phyloP scores from a whole-genome alignment of 176 grass and related monocot genomes.

The Secale cereale region DNA sequence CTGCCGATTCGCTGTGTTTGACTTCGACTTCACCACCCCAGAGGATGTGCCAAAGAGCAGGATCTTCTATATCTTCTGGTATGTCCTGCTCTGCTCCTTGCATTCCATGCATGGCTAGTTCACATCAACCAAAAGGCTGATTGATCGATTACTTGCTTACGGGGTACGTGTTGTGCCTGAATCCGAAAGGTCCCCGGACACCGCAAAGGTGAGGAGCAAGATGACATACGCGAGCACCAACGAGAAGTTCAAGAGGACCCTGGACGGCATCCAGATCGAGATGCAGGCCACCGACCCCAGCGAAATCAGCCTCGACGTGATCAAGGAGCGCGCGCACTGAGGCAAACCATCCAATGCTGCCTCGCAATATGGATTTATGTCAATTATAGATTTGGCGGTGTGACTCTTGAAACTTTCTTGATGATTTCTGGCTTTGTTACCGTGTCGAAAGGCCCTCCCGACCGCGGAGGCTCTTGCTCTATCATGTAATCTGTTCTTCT shows the following conservation, averaged over 20 bases:
- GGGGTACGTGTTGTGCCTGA: not conserved
- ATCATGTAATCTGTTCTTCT: slow-evolving; percentile 32
- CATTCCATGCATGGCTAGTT: not conserved
- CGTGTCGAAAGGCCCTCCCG: slow-evolving; percentile 32
- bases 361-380: slow-evolving; percentile 38
- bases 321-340: slow-evolving; percentile 57
- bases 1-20: slow-evolving; percentile 73
- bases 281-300: slow-evolving; percentile 73
- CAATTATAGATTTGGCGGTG: slow-evolving; percentile 43
- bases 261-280: slow-evolving; percentile 75
- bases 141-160: not conserved
- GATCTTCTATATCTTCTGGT: slow-evolving; percentile 90
- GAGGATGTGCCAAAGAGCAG: slow-evolving; percentile 92
- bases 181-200: slow-evolving; percentile 58
- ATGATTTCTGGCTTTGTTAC: slow-evolving; percentile 49
- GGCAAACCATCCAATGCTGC: too few relatives aligned
- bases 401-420: slow-evolving; percentile 39
- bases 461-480: slow-evolving; percentile 40
- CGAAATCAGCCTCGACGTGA: slow-evolving; percentile 62
- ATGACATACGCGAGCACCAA: slow-evolving; percentile 86
- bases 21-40: slow-evolving; percentile 70
- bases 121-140: not conserved
- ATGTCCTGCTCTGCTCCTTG: not conserved
- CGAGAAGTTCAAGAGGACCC: slow-evolving; percentile 52
- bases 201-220: slow-evolving; percentile 76